Evolutionary conservation across 2,329 filamentous ascomycete genomes (phyloP).

Genomic region (Xylariaceae sp.): DNA sequence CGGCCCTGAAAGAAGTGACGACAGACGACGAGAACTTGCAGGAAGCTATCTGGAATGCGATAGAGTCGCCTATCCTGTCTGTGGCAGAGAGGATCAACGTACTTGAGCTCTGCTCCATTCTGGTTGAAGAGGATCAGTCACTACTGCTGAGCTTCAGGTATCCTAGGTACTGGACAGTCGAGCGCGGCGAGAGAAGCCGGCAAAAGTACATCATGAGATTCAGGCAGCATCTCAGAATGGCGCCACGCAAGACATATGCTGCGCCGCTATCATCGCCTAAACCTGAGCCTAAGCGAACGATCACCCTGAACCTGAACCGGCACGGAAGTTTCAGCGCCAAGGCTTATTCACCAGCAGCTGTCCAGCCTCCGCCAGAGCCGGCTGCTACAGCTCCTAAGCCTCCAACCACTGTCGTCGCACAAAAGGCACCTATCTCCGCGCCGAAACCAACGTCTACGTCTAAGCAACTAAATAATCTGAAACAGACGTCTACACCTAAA

Average conservation of each 20-base stretch:
- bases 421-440: conserved; percentile 8
- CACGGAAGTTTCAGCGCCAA: conserved; percentile 29
- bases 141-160: conserved; percentile 50
- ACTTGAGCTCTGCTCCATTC: conserved; percentile 53
- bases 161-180: conserved; percentile 49
- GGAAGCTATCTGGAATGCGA: conserved; percentile 51
- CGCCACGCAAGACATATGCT: conserved; percentile 32
- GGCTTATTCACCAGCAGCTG: conserved; percentile 17
- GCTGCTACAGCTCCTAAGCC: conserved; percentile 5
- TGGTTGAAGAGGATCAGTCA: conserved; percentile 53
- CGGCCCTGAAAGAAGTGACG: conserved; percentile 51
- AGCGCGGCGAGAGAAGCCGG: conserved; percentile 31
- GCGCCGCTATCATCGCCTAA: conserved; percentile 22
- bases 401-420: conserved; percentile 4
- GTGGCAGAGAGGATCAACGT: conserved; percentile 53
- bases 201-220: conserved; percentile 31
- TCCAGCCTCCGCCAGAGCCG: conserved; percentile 6
- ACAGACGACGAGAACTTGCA: conserved; percentile 49
- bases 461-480: background rate
- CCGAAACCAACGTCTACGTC: background rate
- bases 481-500: conserved; percentile 8
- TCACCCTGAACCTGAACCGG: conserved; percentile 38
- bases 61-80: conserved; percentile 51
- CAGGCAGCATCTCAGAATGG: conserved; percentile 31
- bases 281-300: conserved; percentile 36